Conservation (phyloP, 2,329 filamentous ascomycete genomes). For the Torrubiellomyces zombiae region DNA sequence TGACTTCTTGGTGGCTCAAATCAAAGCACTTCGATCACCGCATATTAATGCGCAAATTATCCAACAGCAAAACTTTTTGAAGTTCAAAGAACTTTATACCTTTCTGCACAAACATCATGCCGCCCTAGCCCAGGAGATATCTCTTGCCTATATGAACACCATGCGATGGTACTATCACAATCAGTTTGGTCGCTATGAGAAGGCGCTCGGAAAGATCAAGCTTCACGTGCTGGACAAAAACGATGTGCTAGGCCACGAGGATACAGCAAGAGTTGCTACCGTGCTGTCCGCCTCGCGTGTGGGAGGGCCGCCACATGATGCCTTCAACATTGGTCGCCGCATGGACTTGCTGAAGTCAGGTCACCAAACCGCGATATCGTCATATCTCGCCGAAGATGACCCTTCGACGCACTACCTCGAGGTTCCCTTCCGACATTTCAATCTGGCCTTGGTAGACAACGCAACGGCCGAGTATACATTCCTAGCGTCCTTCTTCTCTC, state of each 20-base stretch:
- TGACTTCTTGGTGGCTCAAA: constrained; percentile 85
- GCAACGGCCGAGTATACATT: constrained; percentile 91
- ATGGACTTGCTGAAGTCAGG: constrained; percentile 64
- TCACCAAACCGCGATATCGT: constrained; percentile 62
- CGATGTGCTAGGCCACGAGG: constrained; percentile 69
- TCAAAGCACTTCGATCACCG: constrained; percentile 83
- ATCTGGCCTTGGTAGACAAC: constrained; percentile 85
- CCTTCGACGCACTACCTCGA: constrained; percentile 75
- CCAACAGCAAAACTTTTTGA: constrained; percentile 80
- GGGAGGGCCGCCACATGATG: constrained; percentile 54
- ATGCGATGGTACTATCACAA: constrained; percentile 97
- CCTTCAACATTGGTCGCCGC: constrained; percentile 75
- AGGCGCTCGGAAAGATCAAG: constrained; percentile 69
- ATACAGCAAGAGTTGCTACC: constrained; percentile 46
- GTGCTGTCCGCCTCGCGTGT: constrained; percentile 30
- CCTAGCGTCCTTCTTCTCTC: constrained; percentile 74
- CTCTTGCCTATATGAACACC: constrained; percentile 88
- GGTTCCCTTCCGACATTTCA: constrained; percentile 83
- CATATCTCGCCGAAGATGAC: constrained; percentile 84
- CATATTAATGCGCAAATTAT: constrained; percentile 96
- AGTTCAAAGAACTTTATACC: constrained; percentile 72
- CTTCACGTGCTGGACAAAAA: constrained; percentile 69
- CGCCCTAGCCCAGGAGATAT: constrained; percentile 75
- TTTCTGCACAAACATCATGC: constrained; percentile 75
- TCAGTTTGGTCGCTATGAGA: constrained; percentile 77